Base-by-base conservation (phyloP, 371 early-diverging fungal genomes). In the Mucor mucedo region DNA sequence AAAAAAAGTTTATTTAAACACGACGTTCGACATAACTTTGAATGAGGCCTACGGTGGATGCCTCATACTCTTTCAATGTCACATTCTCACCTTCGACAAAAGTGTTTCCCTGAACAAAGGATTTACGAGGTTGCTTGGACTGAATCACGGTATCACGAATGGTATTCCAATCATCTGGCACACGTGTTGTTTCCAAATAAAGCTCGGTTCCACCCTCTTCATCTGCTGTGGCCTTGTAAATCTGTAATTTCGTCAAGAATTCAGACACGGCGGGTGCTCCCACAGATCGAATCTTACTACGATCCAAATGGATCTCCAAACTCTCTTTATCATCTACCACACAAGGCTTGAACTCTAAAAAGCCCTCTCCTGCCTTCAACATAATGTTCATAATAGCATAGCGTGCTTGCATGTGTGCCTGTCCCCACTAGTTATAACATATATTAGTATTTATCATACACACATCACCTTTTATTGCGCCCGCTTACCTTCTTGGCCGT, bases 321-420 rank as follows among this genome's bases (percentile, higher is more conserved):
- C 71, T 73, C 9, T 71, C 70, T 16, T 76, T 66, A 16, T 65
- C 71, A 44, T 78, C 71, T 13, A 63, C 59, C 5, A 44, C 50
- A 50, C 48, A 62, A 40, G 64, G 71, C 50, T 73, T 68, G 33
- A 82, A 60, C 47, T 60, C 48, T 6, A 84, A 70, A 56, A 77
- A 71, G 54, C 55, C 80, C 47, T 77, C 64, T 8, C 85, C 84
- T n/a, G 83, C 76, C 16, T 77, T 55, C 53, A 86, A 52, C 75
- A 89, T 76, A 27, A 75, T 74, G 29, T 76, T 75, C 28, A 86
- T 64, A 40, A 89, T 78, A n/a, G 84, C 89, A 70, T 75, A 87
- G 21, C 89, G 85, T 11, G 84, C 89, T 54, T 80, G 85, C 82
- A 83, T 84, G 60, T 89, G 87, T 5, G 87, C 86, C 72, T 87